These are phyloP conservation scores for Colletotrichum lupini DNA, from an alignment of 2,329 filamentous ascomycete species.

Conservation along the genomic window DNA sequence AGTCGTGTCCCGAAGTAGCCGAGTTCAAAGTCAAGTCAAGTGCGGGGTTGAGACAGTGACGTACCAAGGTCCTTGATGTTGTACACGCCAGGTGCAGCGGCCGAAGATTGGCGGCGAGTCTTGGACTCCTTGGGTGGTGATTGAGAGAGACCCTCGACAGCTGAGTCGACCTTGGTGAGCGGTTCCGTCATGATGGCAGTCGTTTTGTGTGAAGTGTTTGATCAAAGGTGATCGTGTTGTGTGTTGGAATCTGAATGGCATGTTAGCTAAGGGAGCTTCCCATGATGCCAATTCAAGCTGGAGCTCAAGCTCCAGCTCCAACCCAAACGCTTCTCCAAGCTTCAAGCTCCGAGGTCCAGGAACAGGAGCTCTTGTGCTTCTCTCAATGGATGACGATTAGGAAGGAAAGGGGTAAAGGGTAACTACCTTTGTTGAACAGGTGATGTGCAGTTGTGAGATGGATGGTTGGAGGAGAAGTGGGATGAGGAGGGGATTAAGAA, in stretches of 20 bases:
- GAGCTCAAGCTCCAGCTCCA: neutral
- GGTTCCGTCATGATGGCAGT: conserved; percentile 59
- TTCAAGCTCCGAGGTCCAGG: neutral
- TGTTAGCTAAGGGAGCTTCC: conserved; percentile 9
- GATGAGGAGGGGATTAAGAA: conserved; percentile 31
- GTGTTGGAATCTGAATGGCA: conserved; percentile 1
- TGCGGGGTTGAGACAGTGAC: conserved; percentile 44
- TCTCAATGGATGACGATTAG: neutral
- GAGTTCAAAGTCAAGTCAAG: neutral
- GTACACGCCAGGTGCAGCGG: conserved; percentile 75
- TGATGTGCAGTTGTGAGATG: conserved; percentile 22
- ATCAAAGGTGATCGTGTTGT: conserved; percentile 10
- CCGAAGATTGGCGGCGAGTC: conserved; percentile 56
- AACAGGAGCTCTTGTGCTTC: neutral
- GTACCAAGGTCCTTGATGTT: conserved; percentile 90
- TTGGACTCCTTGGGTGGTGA: conserved; percentile 71
- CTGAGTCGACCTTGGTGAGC: conserved; percentile 91
- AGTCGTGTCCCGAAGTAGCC: conserved; percentile 21
- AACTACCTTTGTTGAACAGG: conserved; percentile 25
- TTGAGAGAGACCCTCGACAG: conserved; percentile 81
- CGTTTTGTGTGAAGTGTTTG: conserved; percentile 19
- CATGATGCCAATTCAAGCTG: neutral
- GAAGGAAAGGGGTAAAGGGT: neutral
- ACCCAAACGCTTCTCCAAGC: neutral
- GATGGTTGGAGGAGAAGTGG: conserved; percentile 15